Conservation (phyloP, 2,329 filamentous ascomycete species). For the Chaetomiaceae sp. region DNA sequence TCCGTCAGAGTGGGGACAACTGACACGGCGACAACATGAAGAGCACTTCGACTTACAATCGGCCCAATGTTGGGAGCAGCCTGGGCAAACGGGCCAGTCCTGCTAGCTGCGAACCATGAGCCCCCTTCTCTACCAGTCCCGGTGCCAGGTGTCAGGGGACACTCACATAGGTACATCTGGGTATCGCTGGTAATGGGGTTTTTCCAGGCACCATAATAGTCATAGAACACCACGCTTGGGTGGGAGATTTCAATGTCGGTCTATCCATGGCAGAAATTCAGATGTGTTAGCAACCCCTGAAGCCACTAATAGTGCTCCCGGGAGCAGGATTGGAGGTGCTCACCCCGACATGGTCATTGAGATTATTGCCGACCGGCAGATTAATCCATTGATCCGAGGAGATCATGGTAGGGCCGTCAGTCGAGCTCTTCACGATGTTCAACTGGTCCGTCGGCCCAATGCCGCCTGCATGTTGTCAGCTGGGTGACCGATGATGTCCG, state of each 20-base stretch:
- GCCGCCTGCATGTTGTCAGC: constrained; percentile 33
- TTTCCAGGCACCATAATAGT: constrained; percentile 59
- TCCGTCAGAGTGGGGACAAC: no score
- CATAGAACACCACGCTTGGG: constrained; percentile 50
- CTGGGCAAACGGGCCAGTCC: constrained; percentile 22
- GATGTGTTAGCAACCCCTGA: no score
- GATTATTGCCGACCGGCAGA: constrained; percentile 43
- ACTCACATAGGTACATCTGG: constrained; percentile 38
- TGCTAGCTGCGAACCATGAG: constrained; percentile 11
- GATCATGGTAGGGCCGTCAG: constrained; percentile 49
- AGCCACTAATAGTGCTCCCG: no score
- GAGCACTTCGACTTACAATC: constrained; percentile 13
- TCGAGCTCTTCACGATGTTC: constrained; percentile 46
- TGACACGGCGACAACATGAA: no score
- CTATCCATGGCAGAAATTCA: constrained; percentile 25
- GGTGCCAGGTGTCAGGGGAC: no score
- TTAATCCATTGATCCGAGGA: constrained; percentile 48
- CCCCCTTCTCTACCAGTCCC: background rate
- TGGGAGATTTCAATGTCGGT: constrained; percentile 44
- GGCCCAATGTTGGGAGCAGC: constrained; percentile 24
- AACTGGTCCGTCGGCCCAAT: constrained; percentile 61
- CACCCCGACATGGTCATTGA: constrained; percentile 44
- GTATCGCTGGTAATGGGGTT: constrained; percentile 41
- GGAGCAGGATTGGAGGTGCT: no score
- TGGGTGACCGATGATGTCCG: background rate